Conservation (phyloP, 306 rosid species). For the Castanea crenata region DNA sequence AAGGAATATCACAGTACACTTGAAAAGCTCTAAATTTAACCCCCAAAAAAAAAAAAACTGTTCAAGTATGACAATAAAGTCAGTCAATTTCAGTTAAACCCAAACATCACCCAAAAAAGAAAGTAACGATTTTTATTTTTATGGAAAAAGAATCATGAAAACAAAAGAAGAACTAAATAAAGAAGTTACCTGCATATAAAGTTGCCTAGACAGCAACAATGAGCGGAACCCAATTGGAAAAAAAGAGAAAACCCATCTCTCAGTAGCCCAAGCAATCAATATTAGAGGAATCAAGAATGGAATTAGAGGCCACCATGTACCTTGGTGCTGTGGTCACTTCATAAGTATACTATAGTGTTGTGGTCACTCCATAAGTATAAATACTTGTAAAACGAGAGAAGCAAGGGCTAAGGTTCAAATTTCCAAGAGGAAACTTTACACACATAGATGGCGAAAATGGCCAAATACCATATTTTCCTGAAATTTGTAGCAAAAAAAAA, state of each 20-base stretch:
- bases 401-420: too few species aligned
- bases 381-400: accelerated
- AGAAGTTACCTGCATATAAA: conserved; percentile 50
- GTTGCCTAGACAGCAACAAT: conserved; percentile 75
- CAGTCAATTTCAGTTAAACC: background rate
- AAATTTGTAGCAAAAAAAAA: too few species aligned
- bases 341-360: too few species aligned
- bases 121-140: background rate
- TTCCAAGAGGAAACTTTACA: too few species aligned
- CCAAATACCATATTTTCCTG: too few species aligned
- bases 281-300: conserved; percentile 56
- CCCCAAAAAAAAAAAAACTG: too few species aligned
- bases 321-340: too few species aligned
- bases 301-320: conserved; percentile 29
- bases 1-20: background rate
- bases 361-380: too few species aligned
- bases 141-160: background rate
- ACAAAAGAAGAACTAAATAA: background rate
- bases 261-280: conserved; percentile 70
- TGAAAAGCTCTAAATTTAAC: background rate
- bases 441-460: too few species aligned
- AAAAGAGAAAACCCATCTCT: conserved; percentile 75
- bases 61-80: background rate
- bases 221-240: conserved; percentile 84
- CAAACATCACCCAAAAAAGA: background rate